Evolutionary conservation across 371 early-diverging fungal genomes (phyloP).

Genomic region (Basidiobolus meristosporus): DNA sequence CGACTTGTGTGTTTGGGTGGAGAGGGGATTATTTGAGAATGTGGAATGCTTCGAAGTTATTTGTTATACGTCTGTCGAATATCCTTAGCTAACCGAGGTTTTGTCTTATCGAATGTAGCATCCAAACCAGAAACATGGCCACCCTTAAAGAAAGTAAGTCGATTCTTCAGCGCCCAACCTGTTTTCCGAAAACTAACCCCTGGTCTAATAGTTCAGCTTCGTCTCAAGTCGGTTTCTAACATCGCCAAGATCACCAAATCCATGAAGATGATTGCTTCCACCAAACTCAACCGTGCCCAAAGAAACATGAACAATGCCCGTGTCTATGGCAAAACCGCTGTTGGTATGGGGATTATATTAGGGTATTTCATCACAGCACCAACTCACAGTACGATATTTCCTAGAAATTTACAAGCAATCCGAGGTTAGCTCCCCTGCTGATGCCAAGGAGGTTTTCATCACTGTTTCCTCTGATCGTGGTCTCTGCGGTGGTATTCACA

Average conservation of each 20-base stretch:
- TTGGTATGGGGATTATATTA: conserved; percentile 18
- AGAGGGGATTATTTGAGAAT: no score
- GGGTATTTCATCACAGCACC: no score
- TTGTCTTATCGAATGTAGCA: not conserved
- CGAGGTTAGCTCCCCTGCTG: conserved; percentile 39
- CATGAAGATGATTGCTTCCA: conserved; percentile 99
- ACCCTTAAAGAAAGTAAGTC: conserved; percentile 68
- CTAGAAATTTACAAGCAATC: conserved; percentile 64
- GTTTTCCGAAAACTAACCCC: no score
- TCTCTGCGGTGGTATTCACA: conserved; percentile 97
- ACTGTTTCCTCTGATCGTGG: conserved; percentile 92
- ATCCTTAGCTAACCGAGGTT: no score
- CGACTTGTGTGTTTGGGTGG: no score
- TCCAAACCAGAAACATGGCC: conserved; percentile 10
- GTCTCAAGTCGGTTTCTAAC: conserved; percentile 91
- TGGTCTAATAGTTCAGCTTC: conserved; percentile 58
- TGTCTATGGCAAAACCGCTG: conserved; percentile 57
- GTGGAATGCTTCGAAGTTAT: no score
- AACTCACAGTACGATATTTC: conserved; percentile 1
- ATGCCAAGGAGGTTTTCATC: conserved; percentile 41
- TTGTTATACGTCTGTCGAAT: no score
- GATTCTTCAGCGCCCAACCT: not conserved
- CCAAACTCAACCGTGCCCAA: conserved; percentile 92
- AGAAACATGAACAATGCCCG: conserved; percentile 86
- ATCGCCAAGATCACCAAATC: conserved; percentile 98